A percentile compares a stretch with the other conserved stretches of the same genome.
These are phyloP conservation scores for Tuber calosporum DNA, from an alignment of 495 filamentous ascomycete species.

Conservation along the genomic window DNA sequence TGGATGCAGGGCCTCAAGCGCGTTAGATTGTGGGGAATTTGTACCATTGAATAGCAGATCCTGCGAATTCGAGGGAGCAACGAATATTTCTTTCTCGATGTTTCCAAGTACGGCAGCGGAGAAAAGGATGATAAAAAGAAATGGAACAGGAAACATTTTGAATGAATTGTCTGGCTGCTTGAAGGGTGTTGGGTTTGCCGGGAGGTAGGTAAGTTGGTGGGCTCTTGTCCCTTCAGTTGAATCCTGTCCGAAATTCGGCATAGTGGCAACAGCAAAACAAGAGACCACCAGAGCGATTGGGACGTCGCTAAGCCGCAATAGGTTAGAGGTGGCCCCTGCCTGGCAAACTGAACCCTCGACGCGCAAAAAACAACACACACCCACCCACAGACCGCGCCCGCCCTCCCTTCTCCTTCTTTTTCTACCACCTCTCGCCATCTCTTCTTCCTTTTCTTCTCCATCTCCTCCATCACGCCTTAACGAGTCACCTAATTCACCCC, in stretches of 20 bases:
- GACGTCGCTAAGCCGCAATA: constrained; percentile 28
- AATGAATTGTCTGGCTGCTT: not conserved
- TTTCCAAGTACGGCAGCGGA: constrained; percentile 53
- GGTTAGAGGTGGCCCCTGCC: constrained; percentile 37
- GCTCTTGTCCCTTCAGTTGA: not conserved
- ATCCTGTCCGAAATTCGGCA: not conserved
- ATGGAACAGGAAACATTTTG: not conserved
- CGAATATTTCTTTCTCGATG: constrained; percentile 86
- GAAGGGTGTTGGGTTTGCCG: not conserved
- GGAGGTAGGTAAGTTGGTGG: not conserved
- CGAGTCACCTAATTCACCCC: constrained; percentile 35
- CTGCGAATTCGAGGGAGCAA: constrained; percentile 51
- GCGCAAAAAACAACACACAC: constrained; percentile 40
- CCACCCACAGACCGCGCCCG: constrained; percentile 39
- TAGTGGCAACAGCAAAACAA: constrained; percentile 19
- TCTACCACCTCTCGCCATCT: constrained; percentile 32
- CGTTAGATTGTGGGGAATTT: constrained; percentile 46
- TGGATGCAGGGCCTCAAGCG: constrained; percentile 59
- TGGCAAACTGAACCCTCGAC: constrained; percentile 40
- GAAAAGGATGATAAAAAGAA: constrained; percentile 36
- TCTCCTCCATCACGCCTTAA: constrained; percentile 37
- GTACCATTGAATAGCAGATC: constrained; percentile 29
- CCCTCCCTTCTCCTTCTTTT: constrained; percentile 37
- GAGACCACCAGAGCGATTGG: constrained; percentile 18
- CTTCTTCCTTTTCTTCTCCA: constrained; percentile 39